Percentiles rank a stretch among this genome's conserved stretches.
phyloP scores from a whole-genome alignment of 1,284 basidiomycete genomes.

The Anthracocystis walkeri region DNA sequence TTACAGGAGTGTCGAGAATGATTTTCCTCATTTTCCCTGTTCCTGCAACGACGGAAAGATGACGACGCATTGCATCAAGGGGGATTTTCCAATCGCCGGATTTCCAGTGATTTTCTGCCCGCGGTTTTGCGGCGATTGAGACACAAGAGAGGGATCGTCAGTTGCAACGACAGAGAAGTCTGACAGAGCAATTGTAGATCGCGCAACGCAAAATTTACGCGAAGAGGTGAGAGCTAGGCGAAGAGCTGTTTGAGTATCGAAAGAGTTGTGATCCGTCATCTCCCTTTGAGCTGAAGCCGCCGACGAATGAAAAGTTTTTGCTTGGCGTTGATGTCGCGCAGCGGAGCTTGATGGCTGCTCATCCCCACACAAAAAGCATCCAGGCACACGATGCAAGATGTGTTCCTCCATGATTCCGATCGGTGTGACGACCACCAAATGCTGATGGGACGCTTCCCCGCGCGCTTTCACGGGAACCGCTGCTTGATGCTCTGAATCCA shows the following conservation, averaged over 20 bases:
- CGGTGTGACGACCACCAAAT: background rate
- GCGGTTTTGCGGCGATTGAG: background rate
- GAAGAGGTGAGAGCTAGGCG: no score
- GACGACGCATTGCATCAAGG: conserved; percentile 4
- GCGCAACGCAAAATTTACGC: no score
- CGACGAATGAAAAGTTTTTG: background rate
- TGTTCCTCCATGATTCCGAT: background rate
- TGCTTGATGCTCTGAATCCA: background rate
- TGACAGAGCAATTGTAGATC: no score
- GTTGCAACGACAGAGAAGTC: no score
- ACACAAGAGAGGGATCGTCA: conserved; percentile 1
- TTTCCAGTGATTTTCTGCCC: no score
- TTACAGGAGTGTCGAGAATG: no score
- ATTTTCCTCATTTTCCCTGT: background rate
- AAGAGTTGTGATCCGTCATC: background rate
- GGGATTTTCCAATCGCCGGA: background rate
- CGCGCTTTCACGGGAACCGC: conserved; percentile 7
- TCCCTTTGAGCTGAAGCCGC: background rate
- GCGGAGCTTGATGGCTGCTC: background rate
- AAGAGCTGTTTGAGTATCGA: no score
- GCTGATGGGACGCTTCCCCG: background rate
- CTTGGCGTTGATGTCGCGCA: background rate
- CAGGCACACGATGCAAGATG: background rate
- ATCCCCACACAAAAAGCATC: background rate
- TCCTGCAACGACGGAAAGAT: conserved; percentile 1